Conservation (phyloP, 371 early-diverging fungal species). For the Dichotomocladium elegans region DNA sequence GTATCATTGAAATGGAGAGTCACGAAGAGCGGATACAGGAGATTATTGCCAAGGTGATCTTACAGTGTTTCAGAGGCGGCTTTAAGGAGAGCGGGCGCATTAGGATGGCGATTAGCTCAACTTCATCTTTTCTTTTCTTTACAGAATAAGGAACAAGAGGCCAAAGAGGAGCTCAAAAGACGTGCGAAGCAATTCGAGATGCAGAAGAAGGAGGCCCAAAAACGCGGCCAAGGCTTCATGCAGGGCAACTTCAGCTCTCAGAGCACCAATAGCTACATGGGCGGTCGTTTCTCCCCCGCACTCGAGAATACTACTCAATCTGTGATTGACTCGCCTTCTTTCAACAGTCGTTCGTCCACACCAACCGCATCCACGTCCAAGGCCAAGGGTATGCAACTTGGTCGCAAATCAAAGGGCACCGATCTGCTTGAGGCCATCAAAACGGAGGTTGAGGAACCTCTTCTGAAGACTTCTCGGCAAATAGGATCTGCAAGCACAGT, state of each 20-base stretch:
- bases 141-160: conserved; percentile 94
- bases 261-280: conserved; percentile 41
- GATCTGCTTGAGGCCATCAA: conserved; percentile 84
- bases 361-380: conserved; percentile 45
- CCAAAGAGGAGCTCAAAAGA: conserved; percentile 91
- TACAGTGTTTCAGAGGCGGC: not conserved
- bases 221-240: conserved; percentile 64
- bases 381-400: conserved; percentile 91
- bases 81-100: too few species aligned
- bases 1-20: conserved; percentile 94
- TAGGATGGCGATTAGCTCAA: too few species aligned
- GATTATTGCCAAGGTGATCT: conserved; percentile 80
- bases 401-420: conserved; percentile 78
- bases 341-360: conserved; percentile 19
- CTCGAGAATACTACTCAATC: conserved; percentile 37
- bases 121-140: too few species aligned
- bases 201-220: conserved; percentile 82
- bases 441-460: conserved; percentile 63
- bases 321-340: conserved; percentile 24
- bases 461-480: conserved; percentile 14
- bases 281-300: conserved; percentile 44
- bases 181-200: conserved; percentile 89
- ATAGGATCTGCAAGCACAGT: conserved; percentile 14
- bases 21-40: conserved; percentile 96
- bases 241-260: conserved; percentile 45